Evolutionary conservation across 768 basidiomycete species (phyloP), one percentile per base, ranked within the genome.

Genomic region (Termitomyces sp.): DNA sequence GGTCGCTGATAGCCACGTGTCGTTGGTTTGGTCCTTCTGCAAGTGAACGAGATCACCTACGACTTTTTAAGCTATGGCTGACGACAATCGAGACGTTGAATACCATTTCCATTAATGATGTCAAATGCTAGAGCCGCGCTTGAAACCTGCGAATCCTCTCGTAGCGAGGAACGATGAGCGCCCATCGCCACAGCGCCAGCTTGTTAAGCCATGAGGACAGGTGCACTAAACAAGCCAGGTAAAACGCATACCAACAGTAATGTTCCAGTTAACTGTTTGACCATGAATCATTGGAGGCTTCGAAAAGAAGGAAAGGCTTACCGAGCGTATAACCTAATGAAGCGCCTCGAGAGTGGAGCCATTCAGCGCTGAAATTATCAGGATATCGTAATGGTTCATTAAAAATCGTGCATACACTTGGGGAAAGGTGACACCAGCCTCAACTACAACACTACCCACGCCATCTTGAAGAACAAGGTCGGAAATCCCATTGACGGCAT

Each of bases 101-200:
- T 52, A 73, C 73, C 72, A 39, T 73, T 68, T 16, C 73, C 73
- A 53, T 74, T 71, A 56, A 75, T 72, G 30, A 75, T 74, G 41
- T 75, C 74, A 58, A 74, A 64, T 6, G 67, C 66, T 16, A 75
- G 63, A 16, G 72, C 73, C 7, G 73, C 71, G 34, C 66, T 68
- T 12, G 73, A 74, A 1, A 72, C 74, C 57, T 74, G 74, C 4
- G 73, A 74, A 50, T 75, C 69, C 49, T 74, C 73, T 20, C 72
- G 69, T 41, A 74, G 67, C n/a, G 72, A 74, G 22, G 73, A 74
- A n/a, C 74, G 71, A 66, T 74, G 73, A 0, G 73, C 73, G 48
- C 73, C 73, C 74, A 75, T 75, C 15, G 74, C 72, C 58, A 73
- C 69, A 46, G 74, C 73, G 37, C 73, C 74, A 54, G 68, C 73